These are phyloP conservation scores for Phaeotremella skinneri DNA, from an alignment of 768 basidiomycete genomes.

Conservation along the genomic window DNA sequence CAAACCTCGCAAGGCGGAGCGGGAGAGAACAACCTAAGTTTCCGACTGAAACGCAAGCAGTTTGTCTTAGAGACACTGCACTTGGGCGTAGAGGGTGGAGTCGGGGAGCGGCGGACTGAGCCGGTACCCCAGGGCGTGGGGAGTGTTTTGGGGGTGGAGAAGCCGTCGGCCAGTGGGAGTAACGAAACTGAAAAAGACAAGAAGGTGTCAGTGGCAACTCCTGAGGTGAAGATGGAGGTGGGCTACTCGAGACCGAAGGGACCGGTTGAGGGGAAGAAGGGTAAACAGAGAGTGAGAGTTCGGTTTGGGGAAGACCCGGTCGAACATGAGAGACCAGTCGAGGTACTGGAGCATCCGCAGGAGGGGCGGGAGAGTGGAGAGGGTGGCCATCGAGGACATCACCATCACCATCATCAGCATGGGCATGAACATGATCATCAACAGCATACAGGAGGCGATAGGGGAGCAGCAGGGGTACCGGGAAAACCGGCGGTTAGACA, in stretches of 20 bases:
- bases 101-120: constrained; percentile 49
- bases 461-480: constrained; percentile 1
- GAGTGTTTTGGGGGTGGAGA: constrained; percentile 11
- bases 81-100: constrained; percentile 53
- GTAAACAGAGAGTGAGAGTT: constrained; percentile 35
- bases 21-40: constrained; percentile 96
- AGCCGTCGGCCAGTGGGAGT: background rate
- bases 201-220: background rate
- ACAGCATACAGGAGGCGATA: constrained; percentile 17
- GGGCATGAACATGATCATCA: constrained; percentile 16
- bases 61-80: constrained; percentile 89
- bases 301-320: constrained; percentile 41
- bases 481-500: constrained; percentile 32
- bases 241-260: constrained; percentile 10
- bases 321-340: constrained; percentile 12
- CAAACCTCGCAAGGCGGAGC: constrained; percentile 56
- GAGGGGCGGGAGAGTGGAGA: constrained; percentile 6
- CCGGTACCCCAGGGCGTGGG: constrained; percentile 26
- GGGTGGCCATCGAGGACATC: constrained; percentile 2
- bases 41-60: constrained; percentile 83
- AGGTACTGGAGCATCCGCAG: background rate
- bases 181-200: background rate
- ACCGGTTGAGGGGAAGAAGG: constrained; percentile 13
- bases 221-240: constrained; percentile 12
- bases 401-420: constrained; percentile 21